A percentile compares a stretch with the other conserved stretches of the same genome.
These are phyloP conservation scores for Solanum chacoense DNA, from an alignment of 305 asterid genomes.

Conservation along the genomic window DNA sequence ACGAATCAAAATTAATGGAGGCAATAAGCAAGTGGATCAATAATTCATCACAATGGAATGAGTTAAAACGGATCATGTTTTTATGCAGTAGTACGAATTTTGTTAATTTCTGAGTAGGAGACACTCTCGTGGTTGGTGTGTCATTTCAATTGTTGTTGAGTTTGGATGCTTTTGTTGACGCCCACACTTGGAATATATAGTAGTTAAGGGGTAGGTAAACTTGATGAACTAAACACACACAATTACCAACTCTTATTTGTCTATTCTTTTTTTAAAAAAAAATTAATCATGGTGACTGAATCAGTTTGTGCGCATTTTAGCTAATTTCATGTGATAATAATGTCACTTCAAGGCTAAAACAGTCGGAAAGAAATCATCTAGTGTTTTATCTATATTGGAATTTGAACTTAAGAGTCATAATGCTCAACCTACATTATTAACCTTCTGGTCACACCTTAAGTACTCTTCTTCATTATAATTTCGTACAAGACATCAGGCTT, in stretches of 20 bases:
- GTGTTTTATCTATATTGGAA: neutral
- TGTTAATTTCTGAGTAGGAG: neutral
- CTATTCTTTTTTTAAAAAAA: too few relatives aligned
- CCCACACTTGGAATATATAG: neutral
- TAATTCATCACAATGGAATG: neutral
- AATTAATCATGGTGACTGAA: neutral
- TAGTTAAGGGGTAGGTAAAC: neutral
- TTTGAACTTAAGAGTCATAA: neutral
- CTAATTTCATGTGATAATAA: too few relatives aligned
- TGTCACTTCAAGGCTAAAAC: neutral
- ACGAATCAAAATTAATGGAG: neutral
- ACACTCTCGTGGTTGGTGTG: neutral
- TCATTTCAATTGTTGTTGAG: neutral
- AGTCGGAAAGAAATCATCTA: rapidly evolving
- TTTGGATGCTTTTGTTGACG: neutral
- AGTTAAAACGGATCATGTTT: neutral
- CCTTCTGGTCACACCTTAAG: neutral
- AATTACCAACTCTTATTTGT: neutral
- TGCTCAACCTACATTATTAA: neutral
- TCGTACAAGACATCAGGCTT: neutral
- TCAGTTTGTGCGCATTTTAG: neutral
- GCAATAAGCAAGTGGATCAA: neutral
- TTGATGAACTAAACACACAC: neutral
- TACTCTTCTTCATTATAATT: neutral
- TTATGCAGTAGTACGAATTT: neutral